Evolutionary conservation across 2,329 filamentous ascomycete species (phyloP), one percentile per base, ranked within the genome.

Genomic region (Coniochaeta sp.): DNA sequence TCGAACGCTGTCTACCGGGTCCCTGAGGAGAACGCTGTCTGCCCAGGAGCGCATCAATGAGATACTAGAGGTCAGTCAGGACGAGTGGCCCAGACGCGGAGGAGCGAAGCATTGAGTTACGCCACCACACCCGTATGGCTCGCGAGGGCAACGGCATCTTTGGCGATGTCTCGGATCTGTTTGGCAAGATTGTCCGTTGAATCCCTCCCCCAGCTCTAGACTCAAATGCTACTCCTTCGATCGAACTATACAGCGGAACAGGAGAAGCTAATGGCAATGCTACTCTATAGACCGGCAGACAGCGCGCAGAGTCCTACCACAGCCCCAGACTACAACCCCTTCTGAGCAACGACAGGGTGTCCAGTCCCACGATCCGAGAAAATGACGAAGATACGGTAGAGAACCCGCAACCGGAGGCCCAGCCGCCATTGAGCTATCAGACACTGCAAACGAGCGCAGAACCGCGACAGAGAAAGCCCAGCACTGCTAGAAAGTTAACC

Each of bases 31-130:
- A 24, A 57, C 60, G 31, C 58, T 49, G 56, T 63, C 64, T 10
- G 62, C 63, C 6, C 61, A 63, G 49, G 63, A 65, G 26, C 61
- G 65, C 10, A 58, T 69, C 40, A 56, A 63, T 50, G 59, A 58
- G 10, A 68, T 69, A 42, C 58, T 69, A 16, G 59, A 67, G 62
- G 66, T 67, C 49, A 60, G 60, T 58, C 33, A 7, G 9, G 24
- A 47, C 14, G 13, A 20, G 13, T 18, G n/a, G n/a, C n/a, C n/a
- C 35, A 14, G 14, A 24, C 26, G n/a, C 20, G 20, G 20, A 24
- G 10, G 20, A 40, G 35, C 35, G 18, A 20, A 40, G 16, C 35
- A 40, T 35, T 35, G 32, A 5, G 32, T n/a, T n/a, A n/a, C n/a
- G n/a, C n/a, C n/a, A n/a, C n/a, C 24, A 46, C 13, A 16, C 26